Base-by-base conservation (phyloP, 148 eudicot genomes). In the Silene conica region DNA sequence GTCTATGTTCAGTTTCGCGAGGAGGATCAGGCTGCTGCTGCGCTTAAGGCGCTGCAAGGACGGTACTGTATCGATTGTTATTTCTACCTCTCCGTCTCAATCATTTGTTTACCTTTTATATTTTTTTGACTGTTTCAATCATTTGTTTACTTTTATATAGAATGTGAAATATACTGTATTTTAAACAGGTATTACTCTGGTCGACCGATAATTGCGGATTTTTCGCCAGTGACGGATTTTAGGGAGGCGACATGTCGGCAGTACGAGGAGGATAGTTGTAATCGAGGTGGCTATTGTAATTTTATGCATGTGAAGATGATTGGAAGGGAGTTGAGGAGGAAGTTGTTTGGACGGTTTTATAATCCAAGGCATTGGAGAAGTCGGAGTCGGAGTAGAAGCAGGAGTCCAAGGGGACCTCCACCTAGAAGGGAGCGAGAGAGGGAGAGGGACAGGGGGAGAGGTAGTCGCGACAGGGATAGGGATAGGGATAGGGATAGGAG, bases 251-350 rank as follows among this genome's bases (percentile, higher is more conserved):
- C 96, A 1, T 90, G 96, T 14, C 45, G 88, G 71, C 92, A 90
- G 71, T 90, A 67, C 70, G 96, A 90, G 80, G 96, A 90, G 74
- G 87, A 90, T 67, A 84, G 72, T 20, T 90, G 96, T 73, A 90
- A 88, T 66, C 88, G 92, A 7, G 92, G 96, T 18, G 96, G 92
- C 8, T 88, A 90, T 59, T 90, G 91, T 63, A 89, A 89, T 67
- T 89, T 89, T 71, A 89, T 89, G 94, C 94, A 89, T 71, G 82
- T 90, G 20, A 90, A 90, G 80, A 84, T 80, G 85, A 88, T 88
- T 62, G 85, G 87, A 67, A 83, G 87, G 83, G 91, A 86, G 76
- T 50, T 84, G 77, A 83, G 91, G 85, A 78, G 83, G 83, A 71
- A 77, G 76, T 73, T 88, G 16, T 88, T 83, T 41, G 86, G 92